phyloP scores from a whole-genome alignment of 345 rosid genomes.

The Euclidium syriacum region DNA sequence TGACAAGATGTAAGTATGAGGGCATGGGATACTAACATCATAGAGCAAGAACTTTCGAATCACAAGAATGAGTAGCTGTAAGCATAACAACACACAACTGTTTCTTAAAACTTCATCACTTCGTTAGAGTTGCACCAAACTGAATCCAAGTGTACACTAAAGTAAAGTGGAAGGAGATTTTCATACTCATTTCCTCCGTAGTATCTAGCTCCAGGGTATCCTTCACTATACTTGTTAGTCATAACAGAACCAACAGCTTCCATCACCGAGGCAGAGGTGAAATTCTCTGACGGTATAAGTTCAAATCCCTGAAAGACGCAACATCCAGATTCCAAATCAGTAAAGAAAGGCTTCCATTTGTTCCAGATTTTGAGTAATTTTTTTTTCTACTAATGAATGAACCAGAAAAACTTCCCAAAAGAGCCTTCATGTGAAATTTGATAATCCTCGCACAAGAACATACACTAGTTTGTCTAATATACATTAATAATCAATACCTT shows the following conservation, averaged over 20 bases:
- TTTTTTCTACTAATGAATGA: background rate
- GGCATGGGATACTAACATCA: background rate
- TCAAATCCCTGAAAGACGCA: conserved; percentile 62
- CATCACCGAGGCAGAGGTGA: conserved; percentile 91
- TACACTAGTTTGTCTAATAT: background rate
- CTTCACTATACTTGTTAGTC: conserved; percentile 98
- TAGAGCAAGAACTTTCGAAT: background rate
- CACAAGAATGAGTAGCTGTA: background rate
- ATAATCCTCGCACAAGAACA: background rate
- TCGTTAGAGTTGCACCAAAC: background rate
- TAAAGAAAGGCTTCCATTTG: background rate
- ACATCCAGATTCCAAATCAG: background rate
- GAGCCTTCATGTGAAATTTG: background rate
- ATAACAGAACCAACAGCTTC: conserved; percentile 96
- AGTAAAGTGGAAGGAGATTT: background rate
- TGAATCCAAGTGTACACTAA: background rate
- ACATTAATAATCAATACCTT: conserved; percentile 41
- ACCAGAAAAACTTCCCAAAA: background rate
- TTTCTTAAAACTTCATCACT: background rate
- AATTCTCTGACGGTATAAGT: conserved; percentile 93
- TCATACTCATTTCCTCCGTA: conserved; percentile 95
- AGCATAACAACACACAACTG: background rate
- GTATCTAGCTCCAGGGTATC: conserved; percentile 95
- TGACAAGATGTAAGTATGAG: conserved; percentile 6
- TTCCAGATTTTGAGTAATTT: background rate